Evolutionary conservation across 2,329 filamentous ascomycete genomes (phyloP).

Genomic region (Colletotrichum destructivum): DNA sequence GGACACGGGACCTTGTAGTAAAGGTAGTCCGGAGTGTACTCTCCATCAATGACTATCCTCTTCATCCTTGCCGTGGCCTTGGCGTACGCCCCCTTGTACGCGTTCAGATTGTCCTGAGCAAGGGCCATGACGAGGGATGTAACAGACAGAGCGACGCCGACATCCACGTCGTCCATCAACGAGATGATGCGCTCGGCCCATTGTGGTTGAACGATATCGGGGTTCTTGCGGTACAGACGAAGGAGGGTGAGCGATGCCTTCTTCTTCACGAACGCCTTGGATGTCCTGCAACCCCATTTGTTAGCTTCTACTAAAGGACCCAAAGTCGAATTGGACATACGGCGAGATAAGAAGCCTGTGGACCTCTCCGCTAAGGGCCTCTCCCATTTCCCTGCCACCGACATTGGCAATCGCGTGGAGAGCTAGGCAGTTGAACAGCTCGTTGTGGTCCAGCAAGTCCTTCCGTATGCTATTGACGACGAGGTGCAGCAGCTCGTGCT

Average conservation of each 20-base stretch:
- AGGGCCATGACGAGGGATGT: slow-evolving; percentile 96
- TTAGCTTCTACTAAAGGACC: background rate
- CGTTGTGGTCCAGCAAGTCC: slow-evolving; percentile 93
- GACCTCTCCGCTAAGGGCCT: slow-evolving; percentile 91
- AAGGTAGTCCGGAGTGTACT: slow-evolving; percentile 91
- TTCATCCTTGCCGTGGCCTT: slow-evolving; percentile 94
- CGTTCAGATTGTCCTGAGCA: slow-evolving; percentile 93
- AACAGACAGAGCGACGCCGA: slow-evolving; percentile 94
- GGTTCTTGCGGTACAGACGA: slow-evolving; percentile 93
- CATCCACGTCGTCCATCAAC: slow-evolving; percentile 96
- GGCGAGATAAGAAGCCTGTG: slow-evolving; percentile 95
- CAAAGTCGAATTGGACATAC: slow-evolving; percentile 65
- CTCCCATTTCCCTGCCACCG: slow-evolving; percentile 96
- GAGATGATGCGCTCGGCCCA: slow-evolving; percentile 99
- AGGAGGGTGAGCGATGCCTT: slow-evolving; percentile 96
- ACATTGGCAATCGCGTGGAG: slow-evolving; percentile 98
- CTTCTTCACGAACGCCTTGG: slow-evolving; percentile 99
- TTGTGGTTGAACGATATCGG: slow-evolving; percentile 93
- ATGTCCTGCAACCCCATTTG: slow-evolving; percentile 61
- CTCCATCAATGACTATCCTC: slow-evolving; percentile 90
- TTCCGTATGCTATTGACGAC: slow-evolving; percentile 99
- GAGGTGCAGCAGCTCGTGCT: slow-evolving; percentile 94
- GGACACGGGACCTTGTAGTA: slow-evolving; percentile 99
- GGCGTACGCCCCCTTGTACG: slow-evolving; percentile 93
- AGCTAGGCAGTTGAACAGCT: slow-evolving; percentile 96